phyloP scores from a whole-genome alignment of 305 asterid genomes.

The Lippia alba region DNA sequence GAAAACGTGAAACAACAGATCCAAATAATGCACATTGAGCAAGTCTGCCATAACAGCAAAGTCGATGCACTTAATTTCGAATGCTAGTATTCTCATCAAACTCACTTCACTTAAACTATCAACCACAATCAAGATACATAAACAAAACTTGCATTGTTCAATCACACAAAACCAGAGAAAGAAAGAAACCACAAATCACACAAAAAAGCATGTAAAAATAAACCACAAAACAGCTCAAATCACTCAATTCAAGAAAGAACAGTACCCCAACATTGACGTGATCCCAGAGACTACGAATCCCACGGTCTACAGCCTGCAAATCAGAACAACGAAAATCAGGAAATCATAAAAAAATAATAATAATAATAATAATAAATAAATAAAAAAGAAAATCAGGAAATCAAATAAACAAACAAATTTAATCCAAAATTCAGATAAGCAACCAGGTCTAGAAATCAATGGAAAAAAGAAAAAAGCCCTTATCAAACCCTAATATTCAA shows the following conservation, averaged over 20 bases:
- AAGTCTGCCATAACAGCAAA: too few relatives aligned
- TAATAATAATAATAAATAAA: too few relatives aligned
- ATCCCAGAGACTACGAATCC: conserved; percentile 82
- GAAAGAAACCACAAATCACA: neutral
- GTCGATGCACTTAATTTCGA: too few relatives aligned
- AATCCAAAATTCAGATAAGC: neutral
- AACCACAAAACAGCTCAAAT: neutral
- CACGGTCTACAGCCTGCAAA: conserved; percentile 91
- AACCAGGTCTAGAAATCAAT: neutral
- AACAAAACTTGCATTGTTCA: neutral
- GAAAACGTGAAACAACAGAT: neutral
- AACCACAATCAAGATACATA: neutral
- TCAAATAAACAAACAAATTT: conserved; percentile 19
- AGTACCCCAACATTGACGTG: conserved; percentile 82
- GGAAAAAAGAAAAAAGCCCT: neutral
- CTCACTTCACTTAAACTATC: neutral
- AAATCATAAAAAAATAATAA: too few relatives aligned
- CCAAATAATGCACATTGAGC: neutral
- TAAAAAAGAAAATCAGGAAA: too few relatives aligned
- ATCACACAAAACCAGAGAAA: neutral
- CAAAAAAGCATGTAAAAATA: neutral
- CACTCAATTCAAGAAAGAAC: neutral
- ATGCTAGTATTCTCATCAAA: too few relatives aligned
- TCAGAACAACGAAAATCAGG: conserved; percentile 17
- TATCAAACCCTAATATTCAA: neutral